Conservation (phyloP, 192 early-diverging fungal genomes). For the Podochytrium sp. region DNA sequence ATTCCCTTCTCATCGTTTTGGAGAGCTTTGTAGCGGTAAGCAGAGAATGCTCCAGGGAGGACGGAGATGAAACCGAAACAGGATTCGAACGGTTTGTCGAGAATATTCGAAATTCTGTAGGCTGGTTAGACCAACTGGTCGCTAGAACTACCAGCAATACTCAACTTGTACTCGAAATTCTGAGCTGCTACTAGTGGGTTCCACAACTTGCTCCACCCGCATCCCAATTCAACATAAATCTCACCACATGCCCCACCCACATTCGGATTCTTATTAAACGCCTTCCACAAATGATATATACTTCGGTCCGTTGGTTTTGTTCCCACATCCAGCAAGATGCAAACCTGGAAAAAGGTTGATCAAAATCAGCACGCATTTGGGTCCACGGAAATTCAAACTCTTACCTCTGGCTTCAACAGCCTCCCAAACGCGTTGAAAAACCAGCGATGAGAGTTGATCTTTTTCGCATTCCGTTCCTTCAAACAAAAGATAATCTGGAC, state of each 20-base stretch:
- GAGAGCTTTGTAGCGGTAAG: slow-evolving; percentile 76
- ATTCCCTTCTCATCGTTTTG: slow-evolving; percentile 61
- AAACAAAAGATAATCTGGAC: slow-evolving; percentile 79
- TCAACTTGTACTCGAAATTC: slow-evolving; percentile 84
- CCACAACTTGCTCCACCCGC: slow-evolving; percentile 58
- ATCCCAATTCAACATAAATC: slow-evolving; percentile 71
- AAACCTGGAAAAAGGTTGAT: no score
- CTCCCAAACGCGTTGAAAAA: slow-evolving; percentile 70
- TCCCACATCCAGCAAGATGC: slow-evolving; percentile 73
- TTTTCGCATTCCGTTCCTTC: slow-evolving; percentile 73
- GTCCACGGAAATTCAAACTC: no score
- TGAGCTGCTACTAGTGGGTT: slow-evolving; percentile 83
- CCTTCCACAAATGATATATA: slow-evolving; percentile 81
- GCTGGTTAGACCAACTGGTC: not conserved
- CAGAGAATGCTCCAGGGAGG: slow-evolving; percentile 86
- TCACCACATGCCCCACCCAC: slow-evolving; percentile 86
- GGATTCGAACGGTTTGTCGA: slow-evolving; percentile 81
- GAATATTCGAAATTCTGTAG: slow-evolving; percentile 59
- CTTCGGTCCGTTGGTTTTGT: slow-evolving; percentile 72
- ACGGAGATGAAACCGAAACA: slow-evolving; percentile 96
- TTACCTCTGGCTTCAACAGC: slow-evolving; percentile 50
- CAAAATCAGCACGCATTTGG: no score
- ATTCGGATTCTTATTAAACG: slow-evolving; percentile 71
- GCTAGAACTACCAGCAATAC: slow-evolving; percentile 74
- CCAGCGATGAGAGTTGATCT: slow-evolving; percentile 52